phyloP scores from a whole-genome alignment of 2,329 filamentous ascomycete genomes.

The Fusarium buxicola region DNA sequence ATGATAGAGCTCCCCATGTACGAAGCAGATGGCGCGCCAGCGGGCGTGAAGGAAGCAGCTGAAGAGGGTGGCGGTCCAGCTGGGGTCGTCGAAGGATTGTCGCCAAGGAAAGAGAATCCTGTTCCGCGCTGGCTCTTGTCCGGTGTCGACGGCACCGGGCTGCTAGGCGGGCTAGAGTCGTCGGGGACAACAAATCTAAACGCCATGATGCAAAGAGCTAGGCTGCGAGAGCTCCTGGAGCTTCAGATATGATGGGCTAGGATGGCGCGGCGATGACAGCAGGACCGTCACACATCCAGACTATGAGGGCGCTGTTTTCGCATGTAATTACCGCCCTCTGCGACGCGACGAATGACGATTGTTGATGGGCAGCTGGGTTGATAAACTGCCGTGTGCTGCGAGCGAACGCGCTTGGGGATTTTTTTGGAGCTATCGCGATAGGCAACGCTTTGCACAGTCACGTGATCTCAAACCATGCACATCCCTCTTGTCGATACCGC shows the following conservation, averaged over 20 bases:
- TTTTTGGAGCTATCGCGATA: slow-evolving; percentile 48
- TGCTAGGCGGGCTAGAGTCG: slow-evolving; percentile 57
- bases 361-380: slow-evolving; percentile 30
- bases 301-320: slow-evolving; percentile 12
- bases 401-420: slow-evolving; percentile 43
- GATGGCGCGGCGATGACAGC: slow-evolving; percentile 19
- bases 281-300: slow-evolving; percentile 16
- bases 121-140: slow-evolving; percentile 53
- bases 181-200: slow-evolving; percentile 57
- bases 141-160: slow-evolving; percentile 62
- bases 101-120: slow-evolving; percentile 55
- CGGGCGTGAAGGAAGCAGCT: slow-evolving; percentile 66
- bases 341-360: slow-evolving; percentile 26
- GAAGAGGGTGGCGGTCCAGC: slow-evolving; percentile 64
- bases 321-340: slow-evolving; percentile 22
- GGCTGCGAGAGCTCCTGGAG: slow-evolving; percentile 31
- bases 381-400: slow-evolving; percentile 31
- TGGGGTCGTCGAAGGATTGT: slow-evolving; percentile 65
- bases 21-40: slow-evolving; percentile 66
- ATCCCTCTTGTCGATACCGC: neutral
- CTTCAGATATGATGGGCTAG: slow-evolving; percentile 20
- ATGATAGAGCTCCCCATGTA: slow-evolving; percentile 67
- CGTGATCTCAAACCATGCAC: slow-evolving; percentile 16
- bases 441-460: slow-evolving; percentile 39
- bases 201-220: slow-evolving; percentile 51